Evolutionary conservation across 2,329 filamentous ascomycete species (phyloP).

Genomic region (Aspergillus ochraceoroseus): DNA sequence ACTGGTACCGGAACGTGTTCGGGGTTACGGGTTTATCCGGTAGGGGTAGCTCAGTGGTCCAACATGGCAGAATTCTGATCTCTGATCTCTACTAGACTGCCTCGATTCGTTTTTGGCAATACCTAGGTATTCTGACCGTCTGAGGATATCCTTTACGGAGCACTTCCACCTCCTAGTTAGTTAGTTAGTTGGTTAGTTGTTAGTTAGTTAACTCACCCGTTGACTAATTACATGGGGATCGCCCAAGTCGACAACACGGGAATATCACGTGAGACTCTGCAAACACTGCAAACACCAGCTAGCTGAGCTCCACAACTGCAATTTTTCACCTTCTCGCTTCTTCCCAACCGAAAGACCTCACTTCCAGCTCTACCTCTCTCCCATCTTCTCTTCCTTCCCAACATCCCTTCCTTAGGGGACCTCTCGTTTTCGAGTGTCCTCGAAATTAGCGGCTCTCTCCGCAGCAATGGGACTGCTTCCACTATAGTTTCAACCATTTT

Average conservation of each 20-base stretch:
- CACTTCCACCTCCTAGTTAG: no score
- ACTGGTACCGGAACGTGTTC: neutral
- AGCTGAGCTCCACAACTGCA: conserved; percentile 25
- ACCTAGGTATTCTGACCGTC: no score
- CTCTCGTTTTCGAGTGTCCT: conserved; percentile 28
- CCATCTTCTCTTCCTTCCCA: conserved; percentile 5
- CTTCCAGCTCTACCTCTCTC: conserved; percentile 4
- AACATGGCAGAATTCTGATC: no score
- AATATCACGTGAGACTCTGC: neutral
- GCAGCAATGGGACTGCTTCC: conserved; percentile 39
- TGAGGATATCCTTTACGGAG: no score
- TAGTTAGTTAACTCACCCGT: no score
- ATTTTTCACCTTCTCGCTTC: conserved; percentile 28
- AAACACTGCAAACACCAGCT: conserved; percentile 23
- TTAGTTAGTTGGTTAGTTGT: conserved; percentile 26
- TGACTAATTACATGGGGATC: no score
- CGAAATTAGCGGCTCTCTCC: conserved; percentile 17
- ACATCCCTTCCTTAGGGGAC: conserved; percentile 16
- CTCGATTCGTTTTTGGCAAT: no score
- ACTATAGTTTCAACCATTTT: conserved; percentile 22
- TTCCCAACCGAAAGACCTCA: conserved; percentile 10
- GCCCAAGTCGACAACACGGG: no score
- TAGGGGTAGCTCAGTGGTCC: no score
- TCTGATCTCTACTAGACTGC: no score
- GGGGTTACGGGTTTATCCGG: no score